Evolutionary conservation across 257 asterid species (phyloP), one percentile per base, ranked within the genome.

Genomic region (Nicotiana noctiflora): DNA sequence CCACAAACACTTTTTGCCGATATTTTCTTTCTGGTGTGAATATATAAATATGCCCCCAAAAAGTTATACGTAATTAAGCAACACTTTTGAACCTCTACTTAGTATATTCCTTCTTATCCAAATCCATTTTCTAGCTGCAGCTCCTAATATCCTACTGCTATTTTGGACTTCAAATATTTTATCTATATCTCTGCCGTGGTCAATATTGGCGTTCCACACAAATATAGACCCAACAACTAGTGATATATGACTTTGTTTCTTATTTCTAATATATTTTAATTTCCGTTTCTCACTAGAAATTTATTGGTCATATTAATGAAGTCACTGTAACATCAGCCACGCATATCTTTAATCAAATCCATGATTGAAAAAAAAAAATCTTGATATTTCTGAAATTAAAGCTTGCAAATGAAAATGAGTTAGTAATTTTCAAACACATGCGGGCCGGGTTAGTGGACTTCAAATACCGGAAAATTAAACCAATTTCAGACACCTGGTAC

Each of bases 161-260:
- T 59, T 77, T 77, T 77, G 59, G 81, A 59, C 81, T 77, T 77
- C 57, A 34, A 59, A 13, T 37, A 59, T 77, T 77, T 61, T 34
- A 75, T 75, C 8, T 1, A 75, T 77, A 77, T 77, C 2, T 34
- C 18, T 37, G 57, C 32, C 34, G 18, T 57, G 57, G 81, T 77
- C 81, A 59, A 59, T 21, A n/a, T 59, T 77, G 72, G 72, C 4
- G 81, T 77, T 62, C 81, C 40, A 12, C 68, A 4, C 52, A 34
- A 57, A 77, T 72, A 46, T 72, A 27, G 40, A 72, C 77, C 77
- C 8, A 21, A 23, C 40, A 72, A 72, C 78, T 72, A 46, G 60
- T 46, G 37, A 46, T 72, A 23, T 72, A 72, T 72, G 78, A 46
- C 60, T 72, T 46, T 72, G 60, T 46, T 72, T 72, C 78, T 72